phyloP scores from a whole-genome alignment of 2,329 filamentous ascomycete species.

The Akanthomyces lecanii region DNA sequence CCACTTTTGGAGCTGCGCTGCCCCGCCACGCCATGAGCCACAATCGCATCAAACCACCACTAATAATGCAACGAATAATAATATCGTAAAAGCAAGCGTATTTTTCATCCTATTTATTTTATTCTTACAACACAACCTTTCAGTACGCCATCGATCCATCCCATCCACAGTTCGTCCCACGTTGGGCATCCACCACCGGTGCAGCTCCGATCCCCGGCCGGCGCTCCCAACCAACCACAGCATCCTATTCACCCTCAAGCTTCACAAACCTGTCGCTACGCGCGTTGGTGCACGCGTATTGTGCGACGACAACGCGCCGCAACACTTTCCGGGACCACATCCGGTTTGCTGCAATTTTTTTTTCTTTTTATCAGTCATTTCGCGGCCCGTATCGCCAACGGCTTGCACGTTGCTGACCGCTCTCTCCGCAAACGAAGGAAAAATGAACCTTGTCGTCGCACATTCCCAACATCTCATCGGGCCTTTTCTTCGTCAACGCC shows the following conservation, averaged over 20 bases:
- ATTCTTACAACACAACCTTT: not conserved
- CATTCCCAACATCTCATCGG: not conserved
- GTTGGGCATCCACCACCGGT: not conserved
- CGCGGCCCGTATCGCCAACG: not conserved
- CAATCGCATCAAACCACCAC: not conserved
- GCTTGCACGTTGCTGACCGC: not conserved
- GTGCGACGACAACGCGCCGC: not conserved
- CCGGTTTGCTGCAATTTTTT: not conserved
- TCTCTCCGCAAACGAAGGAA: not conserved
- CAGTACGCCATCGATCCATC: not conserved
- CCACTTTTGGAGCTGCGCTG: not conserved
- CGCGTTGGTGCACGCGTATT: not conserved
- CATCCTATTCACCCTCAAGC: too few relatives aligned
- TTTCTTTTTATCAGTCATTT: not conserved
- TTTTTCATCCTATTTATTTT: not conserved
- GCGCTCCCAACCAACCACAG: too few relatives aligned
- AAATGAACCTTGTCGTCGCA: not conserved
- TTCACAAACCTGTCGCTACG: too few relatives aligned
- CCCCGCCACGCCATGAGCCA: not conserved
- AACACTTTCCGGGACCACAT: not conserved
- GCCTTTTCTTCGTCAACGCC: not conserved
- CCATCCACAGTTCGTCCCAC: not conserved
- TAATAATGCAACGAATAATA: not conserved
- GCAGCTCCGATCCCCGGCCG: not conserved
- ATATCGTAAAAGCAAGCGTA: too few relatives aligned